A percentile compares a stretch with the other conserved stretches of the same genome.
Evolutionary conservation across 2,329 filamentous ascomycete species (phyloP).

Genomic region (Clonostachys chloroleuca): DNA sequence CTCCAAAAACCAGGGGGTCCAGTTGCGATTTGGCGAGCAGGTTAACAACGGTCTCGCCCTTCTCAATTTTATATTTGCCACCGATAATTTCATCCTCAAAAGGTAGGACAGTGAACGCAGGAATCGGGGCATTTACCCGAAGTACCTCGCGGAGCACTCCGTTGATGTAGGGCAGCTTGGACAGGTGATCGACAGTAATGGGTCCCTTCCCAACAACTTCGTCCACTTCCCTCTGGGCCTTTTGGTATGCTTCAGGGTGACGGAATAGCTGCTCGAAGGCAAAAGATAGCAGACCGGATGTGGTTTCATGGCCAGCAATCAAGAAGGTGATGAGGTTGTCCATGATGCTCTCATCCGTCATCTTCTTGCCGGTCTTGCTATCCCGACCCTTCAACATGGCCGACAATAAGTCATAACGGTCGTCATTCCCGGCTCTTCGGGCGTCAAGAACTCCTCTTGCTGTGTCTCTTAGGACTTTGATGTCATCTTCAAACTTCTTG

Average conservation of each 20-base stretch:
- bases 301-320: conserved; percentile 64
- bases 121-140: conserved; percentile 16
- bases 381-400: conserved; percentile 63
- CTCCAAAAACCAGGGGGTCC: conserved; percentile 48
- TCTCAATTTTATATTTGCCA: conserved; percentile 48
- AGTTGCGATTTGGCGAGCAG: conserved; percentile 45
- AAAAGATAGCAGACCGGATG: conserved; percentile 58
- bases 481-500: conserved; percentile 43
- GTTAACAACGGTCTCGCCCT: conserved; percentile 34
- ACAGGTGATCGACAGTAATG: conserved; percentile 53
- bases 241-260: conserved; percentile 47
- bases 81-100: conserved; percentile 36
- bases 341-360: conserved; percentile 55
- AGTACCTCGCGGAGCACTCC: conserved; percentile 56
- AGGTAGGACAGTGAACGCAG: conserved; percentile 18
- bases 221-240: conserved; percentile 60
- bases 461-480: conserved; percentile 44
- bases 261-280: conserved; percentile 56
- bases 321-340: conserved; percentile 68
- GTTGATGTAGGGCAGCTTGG: conserved; percentile 58
- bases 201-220: conserved; percentile 48
- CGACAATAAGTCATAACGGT: conserved; percentile 59
- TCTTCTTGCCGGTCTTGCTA: conserved; percentile 55
- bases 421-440: conserved; percentile 43
- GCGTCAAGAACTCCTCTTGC: conserved; percentile 51